phyloP scores from a whole-genome alignment of 2,329 filamentous ascomycete genomes.

The Pyricularia pennisetigena region DNA sequence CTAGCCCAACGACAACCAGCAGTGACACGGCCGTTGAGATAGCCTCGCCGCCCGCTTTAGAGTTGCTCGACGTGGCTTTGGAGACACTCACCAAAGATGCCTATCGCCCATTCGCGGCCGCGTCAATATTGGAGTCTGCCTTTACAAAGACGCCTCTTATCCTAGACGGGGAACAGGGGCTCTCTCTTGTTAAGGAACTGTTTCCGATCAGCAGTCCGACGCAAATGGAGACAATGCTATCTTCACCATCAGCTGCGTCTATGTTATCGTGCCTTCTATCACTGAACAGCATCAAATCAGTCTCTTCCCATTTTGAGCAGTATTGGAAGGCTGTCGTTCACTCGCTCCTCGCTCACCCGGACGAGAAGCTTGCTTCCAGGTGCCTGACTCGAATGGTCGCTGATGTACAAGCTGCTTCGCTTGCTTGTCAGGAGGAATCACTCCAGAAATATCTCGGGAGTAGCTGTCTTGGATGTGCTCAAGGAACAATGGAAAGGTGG shows the following conservation, averaged over 20 bases:
- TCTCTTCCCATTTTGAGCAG: conserved; percentile 23
- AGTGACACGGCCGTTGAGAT: conserved; percentile 17
- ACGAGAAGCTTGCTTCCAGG: conserved; percentile 18
- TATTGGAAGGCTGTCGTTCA: conserved; percentile 36
- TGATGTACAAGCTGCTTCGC: conserved; percentile 24
- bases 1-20: not conserved
- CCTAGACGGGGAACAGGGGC: conserved; percentile 22
- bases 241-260: conserved; percentile 58
- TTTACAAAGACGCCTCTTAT: conserved; percentile 30
- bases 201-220: conserved; percentile 41
- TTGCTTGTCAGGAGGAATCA: conserved; percentile 25
- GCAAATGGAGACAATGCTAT: conserved; percentile 47
- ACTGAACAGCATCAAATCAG: conserved; percentile 33
- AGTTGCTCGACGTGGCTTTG: conserved; percentile 24
- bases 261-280: conserved; percentile 56
- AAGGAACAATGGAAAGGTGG: conserved; percentile 24
- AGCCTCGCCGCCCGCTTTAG: conserved; percentile 18
- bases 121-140: conserved; percentile 31
- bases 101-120: conserved; percentile 47
- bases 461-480: conserved; percentile 27
- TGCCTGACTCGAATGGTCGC: conserved; percentile 37
- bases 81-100: conserved; percentile 38
- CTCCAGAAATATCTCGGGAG: conserved; percentile 39
- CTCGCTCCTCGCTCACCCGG: conserved; percentile 24
- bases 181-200: conserved; percentile 27